Conservation (phyloP, 169 alveolate species). For the Plasmodium chabaudi region DNA sequence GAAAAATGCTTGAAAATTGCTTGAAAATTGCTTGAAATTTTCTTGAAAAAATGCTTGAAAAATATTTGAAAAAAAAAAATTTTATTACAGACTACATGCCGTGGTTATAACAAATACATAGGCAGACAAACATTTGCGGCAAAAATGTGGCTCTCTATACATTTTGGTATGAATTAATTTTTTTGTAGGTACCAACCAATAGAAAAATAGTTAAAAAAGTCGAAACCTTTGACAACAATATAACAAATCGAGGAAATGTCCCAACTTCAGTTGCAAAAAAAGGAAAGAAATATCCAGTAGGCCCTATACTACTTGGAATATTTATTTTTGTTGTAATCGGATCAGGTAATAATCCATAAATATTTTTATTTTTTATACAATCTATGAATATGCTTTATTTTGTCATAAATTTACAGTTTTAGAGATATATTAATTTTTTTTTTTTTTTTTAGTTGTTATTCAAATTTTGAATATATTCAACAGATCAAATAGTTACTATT, state of each 20-base stretch:
- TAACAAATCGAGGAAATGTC: constrained; percentile 59
- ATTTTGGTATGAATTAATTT: background rate
- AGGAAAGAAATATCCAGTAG: constrained; percentile 68
- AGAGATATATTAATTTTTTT: constrained; percentile 1
- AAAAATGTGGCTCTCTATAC: background rate
- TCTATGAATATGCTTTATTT: background rate
- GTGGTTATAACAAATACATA: background rate
- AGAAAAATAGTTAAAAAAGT: constrained; percentile 66
- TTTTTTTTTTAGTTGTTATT: constrained; percentile 31
- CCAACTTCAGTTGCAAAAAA: constrained; percentile 61
- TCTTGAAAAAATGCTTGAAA: no score
- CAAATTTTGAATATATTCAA: constrained; percentile 60
- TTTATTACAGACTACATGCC: no score
- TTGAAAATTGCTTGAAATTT: no score
- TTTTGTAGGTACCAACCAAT: constrained; percentile 39
- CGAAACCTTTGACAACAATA: constrained; percentile 56
- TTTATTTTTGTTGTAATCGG: constrained; percentile 74
- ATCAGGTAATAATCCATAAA: constrained; percentile 49
- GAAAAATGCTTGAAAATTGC: no score
- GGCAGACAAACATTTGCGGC: background rate
- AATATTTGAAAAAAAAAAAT: no score
- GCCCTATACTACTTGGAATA: constrained; percentile 62
- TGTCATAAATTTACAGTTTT: background rate
- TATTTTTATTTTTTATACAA: background rate
- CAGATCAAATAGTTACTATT: constrained; percentile 31